A percentile compares a stretch with the other conserved stretches of the same genome.
Evolutionary conservation across 441 rosid genomes (phyloP).

Genomic region (Aquilaria agallochum): DNA sequence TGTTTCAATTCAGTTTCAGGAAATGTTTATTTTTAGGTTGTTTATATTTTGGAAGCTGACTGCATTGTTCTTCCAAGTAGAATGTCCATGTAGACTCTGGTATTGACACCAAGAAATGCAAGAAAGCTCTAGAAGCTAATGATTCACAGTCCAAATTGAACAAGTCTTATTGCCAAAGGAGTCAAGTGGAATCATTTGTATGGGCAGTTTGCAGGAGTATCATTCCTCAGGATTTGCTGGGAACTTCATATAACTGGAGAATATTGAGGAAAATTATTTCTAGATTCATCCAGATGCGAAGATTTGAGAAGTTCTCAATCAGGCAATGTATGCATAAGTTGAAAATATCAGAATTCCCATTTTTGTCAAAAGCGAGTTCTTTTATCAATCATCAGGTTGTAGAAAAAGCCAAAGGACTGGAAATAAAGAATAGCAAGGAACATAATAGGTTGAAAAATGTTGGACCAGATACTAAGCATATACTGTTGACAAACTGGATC

Average conservation of each 20-base stretch:
- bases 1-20: background rate
- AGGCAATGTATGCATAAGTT: slow-evolving; percentile 62
- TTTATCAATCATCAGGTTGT: slow-evolving; percentile 18
- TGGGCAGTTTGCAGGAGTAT: slow-evolving; percentile 81
- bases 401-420: slow-evolving; percentile 17
- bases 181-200: slow-evolving; percentile 76
- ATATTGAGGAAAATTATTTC: slow-evolving; percentile 55
- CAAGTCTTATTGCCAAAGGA: slow-evolving; percentile 51
- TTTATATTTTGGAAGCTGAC: background rate
- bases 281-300: slow-evolving; percentile 62
- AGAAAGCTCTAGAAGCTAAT: slow-evolving; percentile 12
- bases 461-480: slow-evolving; percentile 19
- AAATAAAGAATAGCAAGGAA: slow-evolving; percentile 15
- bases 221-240: slow-evolving; percentile 73
- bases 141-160: slow-evolving; percentile 28
- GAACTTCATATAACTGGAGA: slow-evolving; percentile 68
- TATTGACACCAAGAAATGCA: slow-evolving; percentile 18
- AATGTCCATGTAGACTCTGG: slow-evolving; percentile 17
- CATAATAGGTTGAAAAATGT: slow-evolving; percentile 19
- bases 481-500: slow-evolving; percentile 63
- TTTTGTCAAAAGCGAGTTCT: slow-evolving; percentile 38
- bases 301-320: slow-evolving; percentile 65
- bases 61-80: background rate
- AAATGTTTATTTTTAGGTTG: background rate
- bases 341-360: slow-evolving; percentile 47